Base-by-base conservation (phyloP, 176 grass and related monocot species). In the Leersia perrieri region DNA sequence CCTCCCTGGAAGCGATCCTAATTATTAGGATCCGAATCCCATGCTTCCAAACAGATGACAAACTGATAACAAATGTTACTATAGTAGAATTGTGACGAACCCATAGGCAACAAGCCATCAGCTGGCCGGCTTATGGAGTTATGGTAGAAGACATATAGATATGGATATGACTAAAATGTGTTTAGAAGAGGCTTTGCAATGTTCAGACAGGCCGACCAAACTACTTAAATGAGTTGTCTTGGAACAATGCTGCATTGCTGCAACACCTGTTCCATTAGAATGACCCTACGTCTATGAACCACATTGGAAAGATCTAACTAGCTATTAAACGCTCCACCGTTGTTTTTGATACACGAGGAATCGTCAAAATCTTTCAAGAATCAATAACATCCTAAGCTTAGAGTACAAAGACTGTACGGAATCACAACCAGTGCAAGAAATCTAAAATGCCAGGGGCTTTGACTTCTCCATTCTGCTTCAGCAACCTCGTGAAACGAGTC, bases 401-500 rank as follows among this genome's bases (percentile, higher is more conserved):
- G 3, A 40, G 15, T n/a, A 2, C 8, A 53, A 20, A 53, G 49
- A 53, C 22, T 26, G 33, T 9, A 67, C 12, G 53, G 36, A 15
- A 60, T 49, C 64, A 65, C 60, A 76, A 20, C 29, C 33, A 62
- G 51, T n/a, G 23, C 33, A 70, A 70, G 63, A 81, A 75, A 81
- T 70, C 31, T 20, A 61, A 58, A 72, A 72, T 30, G 35, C 7
- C 13, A 22, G 55, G 55, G 27, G 58, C 36, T 49, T 73, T 82
- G 27, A 60, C 7, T 73, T 73, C 28, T 33, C 20, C 34, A 4
- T 82, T 40, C 85, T 53, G 11, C 51, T 65, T 53, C 26, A 60
- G 34, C 72, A 53, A 76, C 85, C 16, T 87, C 72, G 26, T 26
- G 74, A 39, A 23, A 28, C 39, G 62, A 61, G 47, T 80, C 31